Evolutionary conservation across 2,329 filamentous ascomycete species (phyloP).

Genomic region (Fusarium setosum): DNA sequence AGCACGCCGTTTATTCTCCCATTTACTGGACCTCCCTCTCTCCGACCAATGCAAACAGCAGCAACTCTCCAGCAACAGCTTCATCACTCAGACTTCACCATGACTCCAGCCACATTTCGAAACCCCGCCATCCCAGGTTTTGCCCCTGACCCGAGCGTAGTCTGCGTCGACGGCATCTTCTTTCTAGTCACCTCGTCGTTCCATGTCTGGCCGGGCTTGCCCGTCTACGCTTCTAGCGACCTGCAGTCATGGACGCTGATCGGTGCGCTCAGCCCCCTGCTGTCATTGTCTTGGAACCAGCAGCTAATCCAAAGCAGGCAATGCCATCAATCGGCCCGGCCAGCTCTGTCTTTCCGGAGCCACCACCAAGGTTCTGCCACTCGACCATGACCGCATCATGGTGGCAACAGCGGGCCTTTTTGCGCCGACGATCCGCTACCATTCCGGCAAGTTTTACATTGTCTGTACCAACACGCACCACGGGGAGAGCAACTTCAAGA

Average conservation of each 20-base stretch:
- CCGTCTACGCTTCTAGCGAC: constrained; percentile 11
- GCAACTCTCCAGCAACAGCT: too few relatives aligned
- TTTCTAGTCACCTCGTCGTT: constrained; percentile 19
- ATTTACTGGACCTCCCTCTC: too few relatives aligned
- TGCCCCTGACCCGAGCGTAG: constrained; percentile 13
- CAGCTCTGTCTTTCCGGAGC: constrained; percentile 2
- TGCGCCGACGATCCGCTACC: constrained; percentile 13
- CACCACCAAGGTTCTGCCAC: neutral
- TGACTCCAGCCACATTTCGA: neutral
- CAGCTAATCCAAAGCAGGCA: neutral
- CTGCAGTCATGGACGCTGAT: constrained; percentile 8
- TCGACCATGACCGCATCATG: neutral
- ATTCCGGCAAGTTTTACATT: constrained; percentile 6
- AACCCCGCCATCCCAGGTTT: constrained; percentile 20
- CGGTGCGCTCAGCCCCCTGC: neutral
- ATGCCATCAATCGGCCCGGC: neutral
- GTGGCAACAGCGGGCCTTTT: constrained; percentile 10
- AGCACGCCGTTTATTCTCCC: too few relatives aligned
- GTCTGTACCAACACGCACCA: constrained; percentile 8
- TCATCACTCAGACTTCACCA: too few relatives aligned
- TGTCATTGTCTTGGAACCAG: neutral
- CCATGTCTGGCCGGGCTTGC: constrained; percentile 15
- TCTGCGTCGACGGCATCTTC: neutral
- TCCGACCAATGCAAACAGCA: too few relatives aligned
- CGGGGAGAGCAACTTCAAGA: neutral